These are phyloP conservation scores for Boletales sp. DNA, from an alignment of 768 basidiomycete genomes.

Conservation along the genomic window DNA sequence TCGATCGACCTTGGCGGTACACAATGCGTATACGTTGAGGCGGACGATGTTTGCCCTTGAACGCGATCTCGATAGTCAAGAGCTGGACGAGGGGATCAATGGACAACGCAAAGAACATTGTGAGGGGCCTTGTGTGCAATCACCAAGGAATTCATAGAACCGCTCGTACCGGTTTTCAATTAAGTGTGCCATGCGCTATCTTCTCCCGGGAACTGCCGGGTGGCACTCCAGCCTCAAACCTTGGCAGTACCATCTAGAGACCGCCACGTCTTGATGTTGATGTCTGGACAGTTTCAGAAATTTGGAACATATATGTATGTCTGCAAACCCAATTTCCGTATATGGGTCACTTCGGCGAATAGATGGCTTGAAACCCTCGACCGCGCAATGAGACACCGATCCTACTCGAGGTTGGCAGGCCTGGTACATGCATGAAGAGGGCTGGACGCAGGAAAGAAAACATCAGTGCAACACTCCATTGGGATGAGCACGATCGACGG, in stretches of 20 bases:
- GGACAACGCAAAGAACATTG: not conserved
- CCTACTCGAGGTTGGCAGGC: too few relatives aligned
- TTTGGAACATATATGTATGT: too few relatives aligned
- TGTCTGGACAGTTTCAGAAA: too few relatives aligned
- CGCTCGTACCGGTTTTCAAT: not conserved
- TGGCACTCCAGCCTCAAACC: too few relatives aligned
- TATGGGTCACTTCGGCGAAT: too few relatives aligned
- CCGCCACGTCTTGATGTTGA: too few relatives aligned
- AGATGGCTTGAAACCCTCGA: too few relatives aligned
- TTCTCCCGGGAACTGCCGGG: not conserved
- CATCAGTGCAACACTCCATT: not conserved
- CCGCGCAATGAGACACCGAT: too few relatives aligned
- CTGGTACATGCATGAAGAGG: not conserved
- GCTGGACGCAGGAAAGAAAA: not conserved
- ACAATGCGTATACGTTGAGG: conserved; percentile 11
- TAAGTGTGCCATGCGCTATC: not conserved
- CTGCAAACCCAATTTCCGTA: too few relatives aligned
- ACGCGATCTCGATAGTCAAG: not conserved
- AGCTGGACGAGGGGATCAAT: not conserved
- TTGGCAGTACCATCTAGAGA: too few relatives aligned
- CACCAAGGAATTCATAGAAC: not conserved
- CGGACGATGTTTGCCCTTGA: not conserved
- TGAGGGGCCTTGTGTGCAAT: conserved; percentile 1
- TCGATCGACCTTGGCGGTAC: not conserved
- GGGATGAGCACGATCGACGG: not conserved